These are phyloP conservation scores for Guillardia theta DNA, from an alignment of 78 protist genomes.

Conservation along the genomic window DNA sequence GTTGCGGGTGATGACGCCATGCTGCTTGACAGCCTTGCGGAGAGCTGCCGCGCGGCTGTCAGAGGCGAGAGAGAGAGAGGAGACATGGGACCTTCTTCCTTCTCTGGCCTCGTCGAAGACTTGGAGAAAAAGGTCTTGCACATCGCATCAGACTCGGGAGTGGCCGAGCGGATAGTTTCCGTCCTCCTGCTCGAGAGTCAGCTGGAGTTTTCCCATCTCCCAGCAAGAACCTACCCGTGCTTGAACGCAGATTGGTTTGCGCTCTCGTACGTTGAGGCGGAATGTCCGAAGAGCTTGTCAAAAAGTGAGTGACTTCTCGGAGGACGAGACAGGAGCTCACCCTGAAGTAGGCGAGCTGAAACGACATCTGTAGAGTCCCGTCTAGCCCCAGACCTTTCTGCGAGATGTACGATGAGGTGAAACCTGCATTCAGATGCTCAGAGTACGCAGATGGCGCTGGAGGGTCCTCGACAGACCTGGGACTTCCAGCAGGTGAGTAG, in stretches of 20 bases:
- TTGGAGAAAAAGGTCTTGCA: background rate
- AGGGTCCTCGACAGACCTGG: too few relatives aligned
- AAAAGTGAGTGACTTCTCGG: too few relatives aligned
- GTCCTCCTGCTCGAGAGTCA: too few relatives aligned
- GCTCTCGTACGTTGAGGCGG: conserved; percentile 35
- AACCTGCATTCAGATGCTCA: background rate
- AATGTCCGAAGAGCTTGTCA: background rate
- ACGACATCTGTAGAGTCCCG: conserved; percentile 33
- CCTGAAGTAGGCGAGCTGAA: conserved; percentile 31
- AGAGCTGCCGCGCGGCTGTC: too few relatives aligned
- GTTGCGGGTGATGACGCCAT: background rate
- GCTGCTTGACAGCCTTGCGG: background rate
- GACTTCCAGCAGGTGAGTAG: background rate
- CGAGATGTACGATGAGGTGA: background rate
- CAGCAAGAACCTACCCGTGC: too few relatives aligned
- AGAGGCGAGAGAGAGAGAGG: too few relatives aligned
- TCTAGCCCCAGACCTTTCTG: background rate
- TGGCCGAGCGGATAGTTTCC: conserved; percentile 34
- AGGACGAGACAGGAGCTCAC: too few relatives aligned
- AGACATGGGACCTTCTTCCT: too few relatives aligned
- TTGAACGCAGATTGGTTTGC: conserved; percentile 47
- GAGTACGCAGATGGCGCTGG: too few relatives aligned
- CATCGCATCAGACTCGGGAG: conserved; percentile 9
- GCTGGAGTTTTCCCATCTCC: too few relatives aligned
- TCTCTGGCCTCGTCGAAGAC: background rate